phyloP scores from a whole-genome alignment of 257 asterid genomes.

The Ilex asprella region DNA sequence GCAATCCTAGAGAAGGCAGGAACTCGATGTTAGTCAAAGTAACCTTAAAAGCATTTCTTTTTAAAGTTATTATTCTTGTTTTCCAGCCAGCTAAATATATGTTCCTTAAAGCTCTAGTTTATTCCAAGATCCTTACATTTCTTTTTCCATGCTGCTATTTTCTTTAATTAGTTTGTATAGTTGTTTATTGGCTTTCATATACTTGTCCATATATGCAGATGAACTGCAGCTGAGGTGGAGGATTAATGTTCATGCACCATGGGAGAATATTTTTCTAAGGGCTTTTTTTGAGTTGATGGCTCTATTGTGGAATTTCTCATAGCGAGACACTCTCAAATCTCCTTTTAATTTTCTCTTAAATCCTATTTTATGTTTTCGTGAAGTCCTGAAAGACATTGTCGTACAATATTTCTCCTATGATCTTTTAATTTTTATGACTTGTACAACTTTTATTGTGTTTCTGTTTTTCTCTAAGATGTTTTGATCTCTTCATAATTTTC shows the following conservation, averaged over 20 bases:
- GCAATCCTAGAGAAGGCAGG: too few relatives aligned
- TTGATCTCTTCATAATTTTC: constrained; percentile 10
- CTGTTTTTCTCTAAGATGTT: constrained; percentile 12
- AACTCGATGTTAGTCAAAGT: too few relatives aligned
- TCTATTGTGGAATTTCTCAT: constrained; percentile 8
- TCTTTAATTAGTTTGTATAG: background rate
- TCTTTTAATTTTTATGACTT: background rate
- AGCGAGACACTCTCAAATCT: constrained; percentile 11
- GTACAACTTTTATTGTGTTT: constrained; percentile 4
- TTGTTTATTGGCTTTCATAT: constrained; percentile 19
- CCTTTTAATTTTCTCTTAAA: constrained; percentile 4
- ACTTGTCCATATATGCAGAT: constrained; percentile 34
- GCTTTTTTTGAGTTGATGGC: constrained; percentile 10
- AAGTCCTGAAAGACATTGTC: constrained; percentile 11
- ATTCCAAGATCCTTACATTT: background rate
- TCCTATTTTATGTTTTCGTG: constrained; percentile 13
- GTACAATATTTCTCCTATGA: background rate
- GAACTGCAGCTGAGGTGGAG: constrained; percentile 12
- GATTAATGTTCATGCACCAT: constrained; percentile 18
- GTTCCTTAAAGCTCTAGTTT: background rate
- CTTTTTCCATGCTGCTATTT: background rate
- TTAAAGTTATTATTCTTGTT: too few relatives aligned
- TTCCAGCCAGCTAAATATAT: too few relatives aligned
- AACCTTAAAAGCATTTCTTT: too few relatives aligned
- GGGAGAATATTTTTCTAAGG: background rate